Conservation (phyloP, 2,329 filamentous ascomycete species). For the Pseudogymnoascus pannorum region DNA sequence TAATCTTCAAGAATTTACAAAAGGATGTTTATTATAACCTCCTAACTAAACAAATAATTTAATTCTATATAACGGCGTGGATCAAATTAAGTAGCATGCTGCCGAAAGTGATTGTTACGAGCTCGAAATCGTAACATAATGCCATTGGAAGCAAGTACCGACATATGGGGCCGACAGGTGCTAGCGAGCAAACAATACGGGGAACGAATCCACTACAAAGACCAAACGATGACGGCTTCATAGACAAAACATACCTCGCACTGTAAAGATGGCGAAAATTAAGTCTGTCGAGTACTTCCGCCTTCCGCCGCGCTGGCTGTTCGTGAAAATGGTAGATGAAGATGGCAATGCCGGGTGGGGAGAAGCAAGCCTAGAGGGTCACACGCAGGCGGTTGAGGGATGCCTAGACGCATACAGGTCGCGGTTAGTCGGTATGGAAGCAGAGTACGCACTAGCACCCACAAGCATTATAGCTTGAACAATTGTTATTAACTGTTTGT, state of each 20-base stretch:
- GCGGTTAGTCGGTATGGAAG: conserved; percentile 58
- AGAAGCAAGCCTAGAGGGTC: conserved; percentile 66
- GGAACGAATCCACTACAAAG: not conserved
- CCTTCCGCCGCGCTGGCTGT: conserved; percentile 68
- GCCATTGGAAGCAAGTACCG: not conserved
- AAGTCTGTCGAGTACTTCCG: conserved; percentile 64
- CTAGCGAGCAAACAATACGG: not conserved
- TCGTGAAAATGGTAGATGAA: conserved; percentile 68
- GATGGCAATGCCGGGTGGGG: conserved; percentile 62
- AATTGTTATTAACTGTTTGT: not conserved
- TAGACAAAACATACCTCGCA: not conserved
- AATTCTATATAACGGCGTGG: not conserved
- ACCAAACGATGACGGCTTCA: not conserved
- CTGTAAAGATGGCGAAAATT: conserved; percentile 51
- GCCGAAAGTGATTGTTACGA: not conserved
- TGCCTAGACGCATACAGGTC: conserved; percentile 60
- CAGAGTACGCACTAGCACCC: conserved; percentile 45
- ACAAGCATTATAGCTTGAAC: not conserved
- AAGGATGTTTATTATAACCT: not conserved
- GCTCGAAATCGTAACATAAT: not conserved
- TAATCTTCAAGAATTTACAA: not conserved
- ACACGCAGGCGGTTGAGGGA: conserved; percentile 67
- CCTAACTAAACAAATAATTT: not conserved
- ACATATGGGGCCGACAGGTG: not conserved
- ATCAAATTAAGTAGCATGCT: not conserved